A percentile compares a stretch with the other conserved stretches of the same genome.
Evolutionary conservation across 1,284 basidiomycete genomes (phyloP).

Genomic region (Neotropicomus parvogracilis): DNA sequence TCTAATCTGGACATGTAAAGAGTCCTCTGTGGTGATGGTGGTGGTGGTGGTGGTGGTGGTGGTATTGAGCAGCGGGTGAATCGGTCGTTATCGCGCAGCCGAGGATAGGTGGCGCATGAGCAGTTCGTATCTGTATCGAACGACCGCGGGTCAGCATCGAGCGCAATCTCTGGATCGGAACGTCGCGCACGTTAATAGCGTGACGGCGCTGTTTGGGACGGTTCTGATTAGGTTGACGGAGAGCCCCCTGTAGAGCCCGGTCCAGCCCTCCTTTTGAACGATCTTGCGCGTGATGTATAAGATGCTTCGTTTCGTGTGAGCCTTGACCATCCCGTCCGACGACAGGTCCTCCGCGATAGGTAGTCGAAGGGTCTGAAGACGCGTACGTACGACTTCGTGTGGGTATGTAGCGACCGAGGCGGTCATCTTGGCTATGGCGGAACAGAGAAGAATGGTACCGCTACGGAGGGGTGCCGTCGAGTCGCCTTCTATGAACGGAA

Average conservation of each 20-base stretch:
- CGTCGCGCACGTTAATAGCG: slow-evolving; percentile 87
- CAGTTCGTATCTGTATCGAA: slow-evolving; percentile 53
- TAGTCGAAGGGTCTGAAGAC: slow-evolving; percentile 79
- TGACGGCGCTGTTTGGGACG: slow-evolving; percentile 91
- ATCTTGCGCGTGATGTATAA: slow-evolving; percentile 72
- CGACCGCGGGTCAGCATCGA: slow-evolving; percentile 2
- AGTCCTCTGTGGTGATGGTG: slow-evolving; percentile 1
- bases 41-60: too few species aligned
- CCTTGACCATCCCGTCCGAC: slow-evolving; percentile 56
- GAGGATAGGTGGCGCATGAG: slow-evolving; percentile 59
- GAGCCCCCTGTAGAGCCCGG: slow-evolving; percentile 84
- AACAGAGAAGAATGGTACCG: slow-evolving; percentile 77
- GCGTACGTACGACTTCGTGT: slow-evolving; percentile 91
- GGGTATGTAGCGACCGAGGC: slow-evolving; percentile 93
- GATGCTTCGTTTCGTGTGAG: slow-evolving; percentile 56
- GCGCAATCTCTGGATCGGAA: neutral
- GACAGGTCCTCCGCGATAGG: slow-evolving; percentile 54
- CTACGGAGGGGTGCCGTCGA: slow-evolving; percentile 61
- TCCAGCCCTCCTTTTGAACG: slow-evolving; percentile 78
- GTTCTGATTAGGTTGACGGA: slow-evolving; percentile 89
- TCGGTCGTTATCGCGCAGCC: slow-evolving; percentile 10
- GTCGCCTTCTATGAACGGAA: slow-evolving; percentile 42
- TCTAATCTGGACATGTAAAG: slow-evolving; percentile 14
- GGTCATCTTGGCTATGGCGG: slow-evolving; percentile 88
- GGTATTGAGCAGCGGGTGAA: too few species aligned